A percentile compares a stretch with the other conserved stretches of the same genome.
Conservation (phyloP, 1,139 yeast genomes). For the Zygoascus hellenicus region DNA sequence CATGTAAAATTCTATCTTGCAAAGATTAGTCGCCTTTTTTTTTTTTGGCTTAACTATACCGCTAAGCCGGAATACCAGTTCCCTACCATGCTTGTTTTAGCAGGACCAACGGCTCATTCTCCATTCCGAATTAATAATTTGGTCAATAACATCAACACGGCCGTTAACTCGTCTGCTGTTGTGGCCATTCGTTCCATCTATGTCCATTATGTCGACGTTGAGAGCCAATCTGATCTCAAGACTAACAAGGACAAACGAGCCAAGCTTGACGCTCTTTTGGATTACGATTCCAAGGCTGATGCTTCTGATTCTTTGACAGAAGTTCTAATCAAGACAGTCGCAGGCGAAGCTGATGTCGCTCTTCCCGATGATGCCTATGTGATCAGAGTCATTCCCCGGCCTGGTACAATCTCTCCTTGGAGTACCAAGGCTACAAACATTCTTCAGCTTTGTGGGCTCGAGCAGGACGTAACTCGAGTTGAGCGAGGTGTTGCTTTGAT, state of each 20-base stretch:
- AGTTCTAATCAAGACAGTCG: constrained; percentile 40
- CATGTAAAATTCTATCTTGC: no score
- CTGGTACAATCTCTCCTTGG: constrained; percentile 99
- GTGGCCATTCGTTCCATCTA: constrained; percentile 66
- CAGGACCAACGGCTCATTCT: constrained; percentile 91
- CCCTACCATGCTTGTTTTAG: constrained; percentile 48
- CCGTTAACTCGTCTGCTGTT: constrained; percentile 60
- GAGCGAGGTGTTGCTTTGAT: constrained; percentile 85
- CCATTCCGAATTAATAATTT: constrained; percentile 73
- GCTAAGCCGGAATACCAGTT: no score
- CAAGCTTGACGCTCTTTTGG: constrained; percentile 52
- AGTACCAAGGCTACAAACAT: constrained; percentile 98
- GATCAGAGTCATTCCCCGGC: constrained; percentile 78
- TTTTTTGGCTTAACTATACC: no score
- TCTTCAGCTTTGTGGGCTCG: constrained; percentile 80
- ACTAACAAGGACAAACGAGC: constrained; percentile 40
- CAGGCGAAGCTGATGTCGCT: constrained; percentile 17
- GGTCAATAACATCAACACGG: constrained; percentile 64
- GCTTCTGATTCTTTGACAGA: constrained; percentile 44
- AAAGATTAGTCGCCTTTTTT: no score
- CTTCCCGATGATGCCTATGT: constrained; percentile 52
- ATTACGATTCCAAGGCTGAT: constrained; percentile 69
- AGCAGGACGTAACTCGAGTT: constrained; percentile 63
- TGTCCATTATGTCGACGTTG: constrained; percentile 73
- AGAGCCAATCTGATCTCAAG: constrained; percentile 29